Evolutionary conservation across 202 grass and related monocot species (phyloP), one percentile per base, ranked within the genome.

Genomic region (Setaria viridis): DNA sequence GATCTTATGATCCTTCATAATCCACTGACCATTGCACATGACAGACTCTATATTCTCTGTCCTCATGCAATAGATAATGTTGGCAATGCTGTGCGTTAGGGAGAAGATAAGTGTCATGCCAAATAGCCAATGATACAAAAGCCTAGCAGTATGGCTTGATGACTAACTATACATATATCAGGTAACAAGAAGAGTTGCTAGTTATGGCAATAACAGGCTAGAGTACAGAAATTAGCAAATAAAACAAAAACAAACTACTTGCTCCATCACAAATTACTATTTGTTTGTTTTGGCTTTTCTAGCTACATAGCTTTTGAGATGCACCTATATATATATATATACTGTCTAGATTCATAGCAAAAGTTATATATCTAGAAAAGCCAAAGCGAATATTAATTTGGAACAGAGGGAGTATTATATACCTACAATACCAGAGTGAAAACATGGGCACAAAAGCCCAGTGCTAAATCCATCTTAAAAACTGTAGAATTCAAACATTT

Each of bases 41-140:
- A 95, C 91, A 80, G 89, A 98, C 81, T 98, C 91, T 63, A 98
- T 94, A 76, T 98, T 98, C 73, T 98, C 91, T 12, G 91, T 95
- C 76, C 95, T 83, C 95, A 95, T 95, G 67, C 93, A 94, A 70
- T 98, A 98, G 73, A 92, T 93, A 62, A 95, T 83, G 81, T 91
- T 98, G 62, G 95, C 94, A 81, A 95, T 88, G 69, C 93, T 94
- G 87, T 72, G 80, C 8, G 68, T 63, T 32, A 62, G 15, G 54
- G 68, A 33, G 73, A 90, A 35, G 43, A 50, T 74, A 67, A 19
- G 42, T 47, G 55, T 48, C 35, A 55, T 67, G 48, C 35, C 41
- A 84, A 84, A 42, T 37, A 53, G 57, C 5, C 50, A 67, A 87
- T 53, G 5, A 48, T 35, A 87, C 2, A 30, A 57, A 62, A 81